Conservation (phyloP, 2,329 filamentous ascomycete species). For the Zopfia rhizophila region DNA sequence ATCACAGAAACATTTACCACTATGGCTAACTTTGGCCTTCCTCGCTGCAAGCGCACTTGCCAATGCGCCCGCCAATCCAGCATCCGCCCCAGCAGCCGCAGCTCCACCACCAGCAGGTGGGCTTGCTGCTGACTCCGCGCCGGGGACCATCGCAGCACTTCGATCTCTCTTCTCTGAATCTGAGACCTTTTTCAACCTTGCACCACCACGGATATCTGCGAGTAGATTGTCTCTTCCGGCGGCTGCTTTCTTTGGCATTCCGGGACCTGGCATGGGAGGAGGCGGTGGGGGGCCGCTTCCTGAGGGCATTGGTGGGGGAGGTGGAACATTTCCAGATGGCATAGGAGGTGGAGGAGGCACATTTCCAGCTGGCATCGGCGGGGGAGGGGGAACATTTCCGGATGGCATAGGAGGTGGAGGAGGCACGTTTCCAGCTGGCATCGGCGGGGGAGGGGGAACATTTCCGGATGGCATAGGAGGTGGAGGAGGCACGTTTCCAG, state of each 20-base stretch:
- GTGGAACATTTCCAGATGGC: slow-evolving; percentile 40
- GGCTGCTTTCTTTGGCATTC: slow-evolving; percentile 50
- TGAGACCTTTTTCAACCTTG: slow-evolving; percentile 78
- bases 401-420: slow-evolving; percentile 25
- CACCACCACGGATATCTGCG: slow-evolving; percentile 75
- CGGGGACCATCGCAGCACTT: slow-evolving; percentile 71
- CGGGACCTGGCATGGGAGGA: slow-evolving; percentile 46
- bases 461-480: slow-evolving; percentile 39
- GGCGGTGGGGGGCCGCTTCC: slow-evolving; percentile 44
- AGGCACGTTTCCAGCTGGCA: slow-evolving; percentile 40
- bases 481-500: slow-evolving; percentile 48
- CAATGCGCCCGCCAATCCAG: slow-evolving; percentile 64
- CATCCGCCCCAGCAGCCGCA: slow-evolving; percentile 42
- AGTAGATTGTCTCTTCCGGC: slow-evolving; percentile 69
- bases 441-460: slow-evolving; percentile 59
- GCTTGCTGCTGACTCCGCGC: slow-evolving; percentile 54
- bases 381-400: slow-evolving; percentile 35
- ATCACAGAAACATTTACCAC: slow-evolving; percentile 70
- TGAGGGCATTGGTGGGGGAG: slow-evolving; percentile 51
- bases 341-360: slow-evolving; percentile 42
- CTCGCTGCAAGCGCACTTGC: slow-evolving; percentile 85
- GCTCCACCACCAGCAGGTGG: slow-evolving; percentile 61
- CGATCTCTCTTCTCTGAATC: slow-evolving; percentile 76
- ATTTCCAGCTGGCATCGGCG: slow-evolving; percentile 42
- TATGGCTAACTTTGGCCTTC: slow-evolving; percentile 93